These are phyloP conservation scores for Microcos paniculata DNA, from an alignment of 345 rosid genomes.

Conservation along the genomic window DNA sequence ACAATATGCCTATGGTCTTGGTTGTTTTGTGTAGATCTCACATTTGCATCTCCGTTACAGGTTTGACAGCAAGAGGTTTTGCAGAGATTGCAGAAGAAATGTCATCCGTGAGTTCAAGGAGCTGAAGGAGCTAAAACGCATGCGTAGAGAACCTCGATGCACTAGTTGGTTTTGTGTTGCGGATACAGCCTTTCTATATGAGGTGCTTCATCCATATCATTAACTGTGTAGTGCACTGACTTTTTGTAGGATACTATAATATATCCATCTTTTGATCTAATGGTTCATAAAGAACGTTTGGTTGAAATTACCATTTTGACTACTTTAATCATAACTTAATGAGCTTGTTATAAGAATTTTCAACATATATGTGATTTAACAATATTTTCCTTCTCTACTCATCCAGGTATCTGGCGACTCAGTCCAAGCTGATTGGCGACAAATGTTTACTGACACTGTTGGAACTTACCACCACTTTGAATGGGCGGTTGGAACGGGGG, in stretches of 20 bases:
- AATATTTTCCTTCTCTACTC: conserved; percentile 21
- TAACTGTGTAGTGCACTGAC: conserved; percentile 2
- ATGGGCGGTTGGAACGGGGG: conserved; percentile 93
- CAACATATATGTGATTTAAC: conserved; percentile 3
- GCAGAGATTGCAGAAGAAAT: conserved; percentile 93
- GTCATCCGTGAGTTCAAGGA: conserved; percentile 95
- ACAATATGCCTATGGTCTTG: background rate
- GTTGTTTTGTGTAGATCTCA: background rate
- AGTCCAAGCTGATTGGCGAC: conserved; percentile 82
- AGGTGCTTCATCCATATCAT: conserved; percentile 46
- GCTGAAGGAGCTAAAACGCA: conserved; percentile 89
- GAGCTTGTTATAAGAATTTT: conserved; percentile 8
- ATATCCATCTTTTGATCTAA: background rate
- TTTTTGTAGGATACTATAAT: background rate
- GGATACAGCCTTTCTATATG: conserved; percentile 78
- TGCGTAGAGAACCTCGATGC: conserved; percentile 84
- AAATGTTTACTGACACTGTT: conserved; percentile 65
- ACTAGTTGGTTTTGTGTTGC: conserved; percentile 91
- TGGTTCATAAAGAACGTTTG: background rate
- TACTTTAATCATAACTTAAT: background rate
- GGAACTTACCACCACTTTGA: conserved; percentile 85
- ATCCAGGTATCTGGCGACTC: conserved; percentile 74
- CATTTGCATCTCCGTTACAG: conserved; percentile 37
- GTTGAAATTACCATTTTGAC: background rate
- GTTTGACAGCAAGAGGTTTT: conserved; percentile 96